Base-by-base conservation (phyloP, 768 basidiomycete genomes). In the Hericium erinaceus region DNA sequence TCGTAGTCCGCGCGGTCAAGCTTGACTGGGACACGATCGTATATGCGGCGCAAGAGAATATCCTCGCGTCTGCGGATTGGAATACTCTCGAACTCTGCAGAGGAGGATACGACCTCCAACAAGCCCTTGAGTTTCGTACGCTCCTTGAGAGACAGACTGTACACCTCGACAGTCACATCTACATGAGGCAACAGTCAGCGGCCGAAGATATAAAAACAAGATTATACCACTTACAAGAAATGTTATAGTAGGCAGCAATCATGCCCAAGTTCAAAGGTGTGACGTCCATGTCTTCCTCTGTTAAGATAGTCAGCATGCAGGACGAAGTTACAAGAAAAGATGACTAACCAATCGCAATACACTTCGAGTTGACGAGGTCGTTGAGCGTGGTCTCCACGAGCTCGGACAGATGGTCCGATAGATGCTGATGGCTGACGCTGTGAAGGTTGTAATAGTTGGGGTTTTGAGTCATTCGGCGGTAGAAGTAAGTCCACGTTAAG, bases 401-500 rank as follows among this genome's bases (percentile, higher is more conserved):
- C 69, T 98, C 95, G 1, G 95, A 98, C 4, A 98, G 76, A 68
- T 98, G 94, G 61, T 98, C 95, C 0, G 94, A 95, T 12, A 98
- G 77, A 68, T 97, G 92, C 50, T 94, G 90, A 67, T 98, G 95
- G 64, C 86, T 93, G 68, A 97, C 95, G 58, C 93, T 95, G 76
- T 95, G 89, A 15, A 95, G 75, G 61, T 93, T 92, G 74, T 94
- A 94, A 70, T 92, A 95, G 65, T 94, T 93, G 0, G 95, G 94
- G 60, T 98, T 99, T 68, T 98, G 93, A 0, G 93, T 95, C 86
- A 98, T 90, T 13, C 97, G 83, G 48, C 95, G 84, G 72, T 98
- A 98, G 77, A 98, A 92, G 77, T 89, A 97, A 11, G 95, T 95
- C 97, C 97, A 99, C 0, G 97, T 99, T 65, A 97, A 75, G 68